Evolutionary conservation across 1,139 yeast genomes (phyloP).

Genomic region (Pichia sp.): DNA sequence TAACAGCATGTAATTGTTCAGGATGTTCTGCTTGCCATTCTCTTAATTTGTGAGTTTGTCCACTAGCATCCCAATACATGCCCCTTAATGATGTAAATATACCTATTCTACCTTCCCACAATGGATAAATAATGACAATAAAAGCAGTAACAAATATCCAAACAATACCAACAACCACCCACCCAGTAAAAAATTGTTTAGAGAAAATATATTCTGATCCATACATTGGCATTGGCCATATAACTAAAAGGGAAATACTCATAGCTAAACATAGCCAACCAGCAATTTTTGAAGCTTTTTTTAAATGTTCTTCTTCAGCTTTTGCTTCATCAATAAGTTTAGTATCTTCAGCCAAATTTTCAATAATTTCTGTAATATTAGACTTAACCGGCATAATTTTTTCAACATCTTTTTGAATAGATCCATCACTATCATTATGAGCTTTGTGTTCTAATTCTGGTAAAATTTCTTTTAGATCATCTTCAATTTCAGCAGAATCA

Average conservation of each 20-base stretch:
- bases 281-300: conserved; percentile 26
- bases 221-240: conserved; percentile 90
- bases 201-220: conserved; percentile 69
- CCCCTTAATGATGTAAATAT: conserved; percentile 62
- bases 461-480: conserved; percentile 30
- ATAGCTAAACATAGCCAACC: conserved; percentile 65
- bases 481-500: conserved; percentile 54
- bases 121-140: conserved; percentile 34
- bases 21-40: conserved; percentile 71
- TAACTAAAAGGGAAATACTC: conserved; percentile 53
- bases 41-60: conserved; percentile 62
- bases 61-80: conserved; percentile 75
- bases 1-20: conserved; percentile 61
- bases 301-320: conserved; percentile 41
- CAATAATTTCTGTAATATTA: conserved; percentile 24
- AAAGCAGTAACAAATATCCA: conserved; percentile 46
- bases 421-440: conserved; percentile 15
- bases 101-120: conserved; percentile 54
- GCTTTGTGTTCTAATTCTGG: conserved; percentile 9
- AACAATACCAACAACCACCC: conserved; percentile 69
- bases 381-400: conserved; percentile 22
- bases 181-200: conserved; percentile 68
- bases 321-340: conserved; percentile 33
- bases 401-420: conserved; percentile 21
- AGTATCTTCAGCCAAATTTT: conserved; percentile 29